These are phyloP conservation scores for Tarenaya hassleriana DNA, from an alignment of 345 rosid species.

Conservation along the genomic window DNA sequence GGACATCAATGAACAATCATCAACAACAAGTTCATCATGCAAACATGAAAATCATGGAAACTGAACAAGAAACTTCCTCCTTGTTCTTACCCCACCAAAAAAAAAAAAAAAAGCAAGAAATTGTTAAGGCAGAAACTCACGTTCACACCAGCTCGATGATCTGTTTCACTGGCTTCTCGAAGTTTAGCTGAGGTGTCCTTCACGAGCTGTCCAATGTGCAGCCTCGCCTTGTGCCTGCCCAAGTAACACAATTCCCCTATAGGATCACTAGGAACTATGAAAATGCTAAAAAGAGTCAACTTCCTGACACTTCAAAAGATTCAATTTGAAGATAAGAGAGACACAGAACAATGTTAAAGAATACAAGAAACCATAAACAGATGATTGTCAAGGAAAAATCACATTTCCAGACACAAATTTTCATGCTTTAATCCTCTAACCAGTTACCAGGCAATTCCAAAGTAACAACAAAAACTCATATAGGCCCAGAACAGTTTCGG, in stretches of 20 bases:
- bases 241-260: not conserved
- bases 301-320: not conserved
- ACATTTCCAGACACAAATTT: not conserved
- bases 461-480: too few relatives aligned
- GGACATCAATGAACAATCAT: slow-evolving; percentile 1
- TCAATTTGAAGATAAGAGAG: not conserved
- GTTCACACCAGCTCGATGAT: slow-evolving; percentile 67
- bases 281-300: not conserved
- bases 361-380: too few relatives aligned
- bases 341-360: not conserved
- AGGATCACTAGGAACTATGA: not conserved
- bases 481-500: not conserved
- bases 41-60: not conserved
- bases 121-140: slow-evolving; percentile 31
- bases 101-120: not conserved
- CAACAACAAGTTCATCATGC: too few relatives aligned
- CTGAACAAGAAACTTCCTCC: not conserved
- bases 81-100: slow-evolving; percentile 1
- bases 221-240: slow-evolving; percentile 90
- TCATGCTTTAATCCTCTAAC: not conserved
- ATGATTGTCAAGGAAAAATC: not conserved
- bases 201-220: slow-evolving; percentile 83
- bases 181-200: slow-evolving; percentile 94
- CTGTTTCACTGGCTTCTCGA: slow-evolving; percentile 83
- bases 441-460: not conserved